phyloP scores from a whole-genome alignment of 2,329 filamentous ascomycete species.

The Calonectria pseudoreteaudii region DNA sequence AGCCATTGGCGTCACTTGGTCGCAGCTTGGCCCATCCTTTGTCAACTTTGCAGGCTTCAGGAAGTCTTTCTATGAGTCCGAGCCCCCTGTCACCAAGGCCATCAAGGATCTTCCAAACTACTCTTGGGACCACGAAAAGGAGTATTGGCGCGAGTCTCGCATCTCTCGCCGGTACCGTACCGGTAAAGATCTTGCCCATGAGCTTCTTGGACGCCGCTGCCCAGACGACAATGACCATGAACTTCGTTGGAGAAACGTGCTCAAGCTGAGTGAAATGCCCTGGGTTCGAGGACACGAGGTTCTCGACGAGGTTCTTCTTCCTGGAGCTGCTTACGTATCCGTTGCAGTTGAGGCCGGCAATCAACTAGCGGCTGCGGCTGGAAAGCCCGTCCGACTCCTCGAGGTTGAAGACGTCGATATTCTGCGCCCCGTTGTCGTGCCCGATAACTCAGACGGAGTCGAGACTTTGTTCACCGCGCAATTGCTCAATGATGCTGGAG shows the following conservation, averaged over 20 bases:
- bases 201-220: slow-evolving; percentile 18
- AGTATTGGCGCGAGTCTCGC: background rate
- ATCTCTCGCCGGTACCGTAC: slow-evolving; percentile 19
- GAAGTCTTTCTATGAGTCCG: slow-evolving; percentile 4
- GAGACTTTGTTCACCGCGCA: slow-evolving; percentile 25
- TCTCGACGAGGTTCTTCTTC: slow-evolving; percentile 20
- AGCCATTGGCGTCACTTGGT: background rate
- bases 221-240: slow-evolving; percentile 20
- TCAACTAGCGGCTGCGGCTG: slow-evolving; percentile 7
- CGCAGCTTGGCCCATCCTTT: background rate
- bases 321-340: slow-evolving; percentile 21
- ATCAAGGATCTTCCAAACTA: slow-evolving; percentile 1
- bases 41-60: background rate
- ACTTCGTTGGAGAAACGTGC: slow-evolving; percentile 21
- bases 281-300: slow-evolving; percentile 21
- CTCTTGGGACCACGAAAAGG: background rate
- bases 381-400: slow-evolving; percentile 7
- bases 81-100: background rate
- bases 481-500: background rate
- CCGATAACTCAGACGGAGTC: slow-evolving; percentile 25
- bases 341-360: slow-evolving; percentile 21
- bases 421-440: slow-evolving; percentile 24
- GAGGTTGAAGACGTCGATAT: slow-evolving; percentile 28
- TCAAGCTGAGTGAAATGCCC: slow-evolving; percentile 21
- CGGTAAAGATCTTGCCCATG: slow-evolving; percentile 12